Evolutionary conservation across 306 rosid genomes (phyloP).

Genomic region (Luffa acutangula): DNA sequence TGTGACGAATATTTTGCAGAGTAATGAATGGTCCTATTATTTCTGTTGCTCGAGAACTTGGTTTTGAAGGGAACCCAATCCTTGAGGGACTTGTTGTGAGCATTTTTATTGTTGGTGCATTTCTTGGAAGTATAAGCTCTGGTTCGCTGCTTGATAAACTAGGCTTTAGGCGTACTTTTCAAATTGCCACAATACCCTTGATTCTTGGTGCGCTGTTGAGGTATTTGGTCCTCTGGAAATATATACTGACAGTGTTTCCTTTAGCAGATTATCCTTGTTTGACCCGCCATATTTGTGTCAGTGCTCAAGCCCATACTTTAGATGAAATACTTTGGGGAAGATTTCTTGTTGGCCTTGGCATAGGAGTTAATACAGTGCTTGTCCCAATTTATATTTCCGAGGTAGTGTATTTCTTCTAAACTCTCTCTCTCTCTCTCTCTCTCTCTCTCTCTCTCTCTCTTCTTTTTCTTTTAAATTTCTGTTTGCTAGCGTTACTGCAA

Average conservation of each 20-base stretch:
- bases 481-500: background rate
- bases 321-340: constrained; percentile 76
- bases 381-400: constrained; percentile 81
- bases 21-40: constrained; percentile 89
- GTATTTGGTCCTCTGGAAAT: constrained; percentile 16
- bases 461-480: background rate
- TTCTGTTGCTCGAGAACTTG: constrained; percentile 73
- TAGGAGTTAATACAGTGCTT: constrained; percentile 83
- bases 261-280: constrained; percentile 7
- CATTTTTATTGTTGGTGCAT: constrained; percentile 81
- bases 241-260: background rate
- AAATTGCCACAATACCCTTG: constrained; percentile 61
- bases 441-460: no score
- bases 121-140: constrained; percentile 64
- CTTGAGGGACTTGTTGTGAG: constrained; percentile 86
- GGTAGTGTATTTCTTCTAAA: constrained; percentile 30
- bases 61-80: constrained; percentile 69
- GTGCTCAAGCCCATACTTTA: constrained; percentile 73
- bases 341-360: constrained; percentile 93
- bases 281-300: constrained; percentile 26
- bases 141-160: constrained; percentile 73
- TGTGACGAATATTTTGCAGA: constrained; percentile 24
- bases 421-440: background rate
- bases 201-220: constrained; percentile 71
- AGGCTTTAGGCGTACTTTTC: constrained; percentile 76